phyloP scores from a whole-genome alignment of 164 flowering plant species.

The Hamamelis virginiana region DNA sequence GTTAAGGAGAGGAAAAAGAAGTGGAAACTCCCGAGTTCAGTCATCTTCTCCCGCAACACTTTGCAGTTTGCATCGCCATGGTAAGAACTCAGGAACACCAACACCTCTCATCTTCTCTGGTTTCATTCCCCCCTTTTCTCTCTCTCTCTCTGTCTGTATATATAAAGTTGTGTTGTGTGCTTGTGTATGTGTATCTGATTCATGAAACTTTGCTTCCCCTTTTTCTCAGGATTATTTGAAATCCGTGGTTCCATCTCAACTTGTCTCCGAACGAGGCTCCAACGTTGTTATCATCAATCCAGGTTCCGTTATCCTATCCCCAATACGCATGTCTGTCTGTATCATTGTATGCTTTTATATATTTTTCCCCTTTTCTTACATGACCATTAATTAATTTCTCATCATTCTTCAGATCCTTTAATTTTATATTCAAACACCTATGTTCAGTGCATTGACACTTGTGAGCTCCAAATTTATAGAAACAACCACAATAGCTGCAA shows the following conservation, averaged over 20 bases:
- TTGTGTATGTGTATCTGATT: too few relatives aligned
- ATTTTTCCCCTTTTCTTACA: neutral
- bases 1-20: too few relatives aligned
- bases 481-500: too few relatives aligned
- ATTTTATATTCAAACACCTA: too few relatives aligned
- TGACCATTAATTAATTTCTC: slow-evolving; percentile 15
- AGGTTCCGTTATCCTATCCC: slow-evolving; percentile 49
- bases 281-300: slow-evolving; percentile 89
- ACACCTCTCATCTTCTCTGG: neutral
- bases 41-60: neutral
- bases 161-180: neutral
- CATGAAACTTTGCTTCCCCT: too few relatives aligned
- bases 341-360: too few relatives aligned
- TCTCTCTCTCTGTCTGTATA: neutral
- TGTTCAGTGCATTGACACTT: too few relatives aligned
- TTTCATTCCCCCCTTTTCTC: neutral
- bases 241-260: slow-evolving; percentile 82
- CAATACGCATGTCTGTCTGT: neutral
- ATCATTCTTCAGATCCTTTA: too few relatives aligned
- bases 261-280: slow-evolving; percentile 81
- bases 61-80: neutral
- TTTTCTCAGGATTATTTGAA: slow-evolving; percentile 75
- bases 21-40: neutral
- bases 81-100: neutral
- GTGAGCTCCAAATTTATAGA: too few relatives aligned